Percentiles rank a stretch among this genome's conserved stretches.
phyloP scores from a whole-genome alignment of 768 basidiomycete genomes.

The Tulasnella sp. region DNA sequence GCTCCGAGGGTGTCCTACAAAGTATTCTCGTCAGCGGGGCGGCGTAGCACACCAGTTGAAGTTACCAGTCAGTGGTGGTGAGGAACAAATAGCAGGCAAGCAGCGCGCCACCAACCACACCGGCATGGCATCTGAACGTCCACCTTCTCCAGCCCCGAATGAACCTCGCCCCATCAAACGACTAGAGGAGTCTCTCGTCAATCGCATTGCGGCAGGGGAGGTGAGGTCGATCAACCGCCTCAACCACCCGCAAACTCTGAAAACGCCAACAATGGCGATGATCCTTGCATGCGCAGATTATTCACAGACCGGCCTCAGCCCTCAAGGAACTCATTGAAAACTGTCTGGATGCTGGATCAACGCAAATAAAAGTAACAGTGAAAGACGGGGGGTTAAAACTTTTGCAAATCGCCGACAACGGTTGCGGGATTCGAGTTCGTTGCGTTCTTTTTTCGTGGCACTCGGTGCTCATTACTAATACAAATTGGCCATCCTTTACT shows the following conservation, averaged over 20 bases:
- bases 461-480: not conserved
- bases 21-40: too few relatives aligned
- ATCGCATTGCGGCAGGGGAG: slow-evolving; percentile 78
- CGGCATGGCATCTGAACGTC: slow-evolving; percentile 5
- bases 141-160: slow-evolving; percentile 17
- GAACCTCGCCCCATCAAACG: slow-evolving; percentile 59
- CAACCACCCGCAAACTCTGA: not conserved
- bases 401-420: slow-evolving; percentile 95
- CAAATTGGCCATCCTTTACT: too few relatives aligned
- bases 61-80: not conserved
- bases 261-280: not conserved
- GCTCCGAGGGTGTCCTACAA: too few relatives aligned
- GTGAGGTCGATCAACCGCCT: slow-evolving; percentile 40
- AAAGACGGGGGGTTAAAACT: slow-evolving; percentile 97
- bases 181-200: slow-evolving; percentile 82
- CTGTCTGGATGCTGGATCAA: slow-evolving; percentile 89
- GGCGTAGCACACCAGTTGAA: too few relatives aligned
- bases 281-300: slow-evolving; percentile 57
- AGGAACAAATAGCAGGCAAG: not conserved
- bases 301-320: slow-evolving; percentile 89
- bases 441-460: slow-evolving; percentile 7
- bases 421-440: slow-evolving; percentile 87
- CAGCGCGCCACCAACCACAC: not conserved
- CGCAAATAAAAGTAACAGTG: slow-evolving; percentile 80
- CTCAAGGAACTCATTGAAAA: slow-evolving; percentile 97